A percentile compares a stretch with the other conserved stretches of the same genome.
Conservation (phyloP, 306 rosid genomes). For the Acacia melanoxylon region DNA sequence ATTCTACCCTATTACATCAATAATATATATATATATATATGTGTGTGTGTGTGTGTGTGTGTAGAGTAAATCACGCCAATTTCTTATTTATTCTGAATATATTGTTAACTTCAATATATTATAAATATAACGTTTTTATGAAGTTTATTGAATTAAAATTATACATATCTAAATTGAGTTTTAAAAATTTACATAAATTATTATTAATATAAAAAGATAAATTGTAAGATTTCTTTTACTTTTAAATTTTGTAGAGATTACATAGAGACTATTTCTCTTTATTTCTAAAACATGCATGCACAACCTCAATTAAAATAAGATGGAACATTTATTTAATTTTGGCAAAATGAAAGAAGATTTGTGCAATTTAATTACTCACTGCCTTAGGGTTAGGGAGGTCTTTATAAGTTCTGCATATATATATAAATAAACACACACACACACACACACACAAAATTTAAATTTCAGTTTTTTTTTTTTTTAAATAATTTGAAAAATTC, state of each 20-base stretch:
- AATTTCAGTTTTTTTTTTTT: too few relatives aligned
- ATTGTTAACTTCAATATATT: neutral
- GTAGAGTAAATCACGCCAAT: neutral
- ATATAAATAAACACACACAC: too few relatives aligned
- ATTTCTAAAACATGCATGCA: neutral
- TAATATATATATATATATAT: too few relatives aligned
- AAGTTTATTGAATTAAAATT: neutral
- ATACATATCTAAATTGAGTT: neutral
- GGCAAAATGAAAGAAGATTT: neutral
- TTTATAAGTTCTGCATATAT: too few relatives aligned
- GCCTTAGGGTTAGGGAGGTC: too few relatives aligned
- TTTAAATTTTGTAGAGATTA: neutral
- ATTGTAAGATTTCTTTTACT: neutral
- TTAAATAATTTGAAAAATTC: too few relatives aligned
- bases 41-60: too few relatives aligned
- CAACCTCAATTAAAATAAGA: neutral
- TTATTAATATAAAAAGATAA: neutral
- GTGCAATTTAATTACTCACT: neutral
- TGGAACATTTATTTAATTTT: too few relatives aligned
- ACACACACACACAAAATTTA: too few relatives aligned
- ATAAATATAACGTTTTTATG: neutral
- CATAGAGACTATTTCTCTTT: neutral
- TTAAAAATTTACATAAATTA: neutral
- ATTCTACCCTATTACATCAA: slow-evolving; percentile 24
- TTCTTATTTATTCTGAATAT: neutral